Base-by-base conservation (phyloP, 345 rosid species). In the Citrus trifoliata region DNA sequence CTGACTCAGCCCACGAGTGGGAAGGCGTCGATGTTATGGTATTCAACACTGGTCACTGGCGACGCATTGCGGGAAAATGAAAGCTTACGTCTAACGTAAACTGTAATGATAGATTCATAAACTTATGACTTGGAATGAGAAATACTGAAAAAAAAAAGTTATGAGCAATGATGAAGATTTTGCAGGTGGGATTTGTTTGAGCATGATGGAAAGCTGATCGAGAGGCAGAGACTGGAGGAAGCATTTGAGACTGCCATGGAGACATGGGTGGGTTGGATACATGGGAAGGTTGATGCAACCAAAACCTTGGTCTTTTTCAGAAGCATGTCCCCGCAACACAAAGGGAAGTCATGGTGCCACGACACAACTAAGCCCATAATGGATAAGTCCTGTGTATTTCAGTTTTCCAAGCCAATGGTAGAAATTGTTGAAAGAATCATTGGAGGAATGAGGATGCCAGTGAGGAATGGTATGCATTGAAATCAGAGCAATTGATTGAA, bases 11-110 rank as follows among this genome's bases (percentile, higher is more conserved):
- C 61, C 4, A 62, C 51, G 78, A 72, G 40, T 88, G 89, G 89
- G 42, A 58, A 55, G 88, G 87, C 9, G 90, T 86, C 18, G 77
- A 83, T 81, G 64, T 86, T 27, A 84, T 87, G 91, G 82, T 90
- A 32, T 88, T 90, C 83, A 86, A 88, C 82, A 85, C 87, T 1
- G 90, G 86, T n/a, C 89, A 88, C 80, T 87, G 89, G 89, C 87
- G 89, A 27, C 71, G 40, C 90, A 76, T 24, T 28, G 28, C 0
- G 76, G 80, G 56, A 74, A 71, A 56, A 1, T 63, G 61, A 82
- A 67, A 77, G 73, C 74, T 83, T 87, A 80, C 73, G 84, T 74
- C 22, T 72, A n/a, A 62, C 4, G 51, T 16, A 25, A 42, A 9
- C 5, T 42, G 27, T 22, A 16, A 22, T 35, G 65, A 66, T 7